phyloP scores from a whole-genome alignment of 495 filamentous ascomycete species.

The Aspergillus bridgeri region DNA sequence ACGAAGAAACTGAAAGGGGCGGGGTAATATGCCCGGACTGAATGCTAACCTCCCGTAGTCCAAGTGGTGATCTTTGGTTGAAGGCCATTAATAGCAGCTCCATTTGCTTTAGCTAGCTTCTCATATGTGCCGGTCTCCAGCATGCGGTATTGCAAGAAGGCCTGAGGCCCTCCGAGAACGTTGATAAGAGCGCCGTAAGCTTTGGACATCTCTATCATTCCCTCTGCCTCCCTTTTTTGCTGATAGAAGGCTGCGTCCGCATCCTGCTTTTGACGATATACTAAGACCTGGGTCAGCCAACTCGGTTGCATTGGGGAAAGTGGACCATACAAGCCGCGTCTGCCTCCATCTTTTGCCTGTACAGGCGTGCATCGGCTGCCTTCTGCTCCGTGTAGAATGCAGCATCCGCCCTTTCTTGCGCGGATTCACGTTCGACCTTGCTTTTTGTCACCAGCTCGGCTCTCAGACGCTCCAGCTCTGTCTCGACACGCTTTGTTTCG shows the following conservation, averaged over 20 bases:
- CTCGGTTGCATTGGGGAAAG: constrained; percentile 20
- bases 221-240: constrained; percentile 70
- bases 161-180: constrained; percentile 72
- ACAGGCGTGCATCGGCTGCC: constrained; percentile 57
- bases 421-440: constrained; percentile 65
- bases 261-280: constrained; percentile 45
- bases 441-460: constrained; percentile 75
- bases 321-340: constrained; percentile 46
- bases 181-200: constrained; percentile 65
- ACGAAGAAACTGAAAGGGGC: not conserved
- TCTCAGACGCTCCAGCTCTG: constrained; percentile 73
- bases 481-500: constrained; percentile 68
- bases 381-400: constrained; percentile 42
- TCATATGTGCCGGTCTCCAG: constrained; percentile 37
- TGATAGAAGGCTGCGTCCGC: constrained; percentile 60
- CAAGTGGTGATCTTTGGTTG: constrained; percentile 85
- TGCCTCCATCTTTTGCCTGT: constrained; percentile 52
- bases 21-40: not conserved
- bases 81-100: constrained; percentile 67
- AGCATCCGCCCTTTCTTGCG: constrained; percentile 71
- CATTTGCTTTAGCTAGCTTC: constrained; percentile 43
- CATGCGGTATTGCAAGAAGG: constrained; percentile 71
- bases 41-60: constrained; percentile 61
- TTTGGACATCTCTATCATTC: constrained; percentile 68
- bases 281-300: constrained; percentile 32